Conservation (phyloP, 768 basidiomycete genomes). For the Cystobasidium tubakii region DNA sequence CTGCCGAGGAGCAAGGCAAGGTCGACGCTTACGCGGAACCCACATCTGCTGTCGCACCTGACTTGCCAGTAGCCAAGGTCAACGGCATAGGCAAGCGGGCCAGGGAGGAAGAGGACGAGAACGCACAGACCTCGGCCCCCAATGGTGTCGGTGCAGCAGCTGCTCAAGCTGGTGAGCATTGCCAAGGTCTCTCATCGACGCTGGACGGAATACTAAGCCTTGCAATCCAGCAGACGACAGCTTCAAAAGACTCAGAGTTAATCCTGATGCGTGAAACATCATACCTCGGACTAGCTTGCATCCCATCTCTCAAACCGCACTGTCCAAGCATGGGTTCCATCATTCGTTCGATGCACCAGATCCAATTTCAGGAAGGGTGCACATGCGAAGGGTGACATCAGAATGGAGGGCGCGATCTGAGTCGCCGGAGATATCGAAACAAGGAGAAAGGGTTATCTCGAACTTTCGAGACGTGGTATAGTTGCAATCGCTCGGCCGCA, state of each 20-base stretch:
- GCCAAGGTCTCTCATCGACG: background rate
- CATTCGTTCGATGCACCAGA: too few species aligned
- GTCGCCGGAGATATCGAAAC: too few species aligned
- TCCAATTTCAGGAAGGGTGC: too few species aligned
- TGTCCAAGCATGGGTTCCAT: too few species aligned
- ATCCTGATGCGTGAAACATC: background rate
- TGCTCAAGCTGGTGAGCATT: background rate
- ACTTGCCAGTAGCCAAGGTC: background rate
- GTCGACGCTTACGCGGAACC: background rate
- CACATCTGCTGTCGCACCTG: background rate
- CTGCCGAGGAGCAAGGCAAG: background rate
- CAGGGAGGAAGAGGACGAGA: background rate
- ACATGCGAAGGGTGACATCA: background rate
- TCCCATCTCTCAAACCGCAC: too few species aligned
- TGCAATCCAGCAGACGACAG: background rate
- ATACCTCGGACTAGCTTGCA: background rate
- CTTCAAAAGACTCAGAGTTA: background rate
- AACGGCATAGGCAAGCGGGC: background rate
- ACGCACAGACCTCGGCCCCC: background rate
- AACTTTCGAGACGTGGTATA: too few species aligned
- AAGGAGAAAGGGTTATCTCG: too few species aligned
- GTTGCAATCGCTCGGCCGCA: too few species aligned
- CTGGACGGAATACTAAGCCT: background rate
- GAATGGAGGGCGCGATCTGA: too few species aligned
- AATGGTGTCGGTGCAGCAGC: conserved; percentile 7